Conservation (phyloP, 2,329 filamentous ascomycete genomes). For the Colletotrichum sp. region DNA sequence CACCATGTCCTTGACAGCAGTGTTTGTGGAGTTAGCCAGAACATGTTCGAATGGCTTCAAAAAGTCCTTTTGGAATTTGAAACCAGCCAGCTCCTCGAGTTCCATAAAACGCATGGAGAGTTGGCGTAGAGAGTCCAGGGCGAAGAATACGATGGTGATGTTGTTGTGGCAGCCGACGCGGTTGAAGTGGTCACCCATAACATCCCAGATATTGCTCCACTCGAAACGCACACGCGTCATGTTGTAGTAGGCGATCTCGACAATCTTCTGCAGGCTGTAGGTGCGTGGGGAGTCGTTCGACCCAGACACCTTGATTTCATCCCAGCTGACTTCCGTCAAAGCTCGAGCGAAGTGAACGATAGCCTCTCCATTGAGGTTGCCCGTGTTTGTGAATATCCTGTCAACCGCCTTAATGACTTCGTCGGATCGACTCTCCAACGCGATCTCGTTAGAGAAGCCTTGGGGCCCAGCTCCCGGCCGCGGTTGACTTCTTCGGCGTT, state of each 20-base stretch:
- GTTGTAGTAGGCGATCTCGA: conserved; percentile 99
- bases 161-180: conserved; percentile 96
- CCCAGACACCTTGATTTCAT: conserved; percentile 97
- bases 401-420: conserved; percentile 94
- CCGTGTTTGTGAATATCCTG: conserved; percentile 95
- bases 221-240: conserved; percentile 98
- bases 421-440: conserved; percentile 88
- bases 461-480: conserved; percentile 65
- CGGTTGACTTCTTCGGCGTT: conserved; percentile 43
- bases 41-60: conserved; percentile 98
- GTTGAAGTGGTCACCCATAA: conserved; percentile 98
- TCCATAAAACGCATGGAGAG: conserved; percentile 99
- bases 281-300: conserved; percentile 95
- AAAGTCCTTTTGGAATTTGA: conserved; percentile 99
- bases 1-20: conserved; percentile 97
- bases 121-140: conserved; percentile 92
- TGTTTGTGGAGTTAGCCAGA: conserved; percentile 88
- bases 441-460: conserved; percentile 78
- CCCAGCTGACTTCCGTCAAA: conserved; percentile 96
- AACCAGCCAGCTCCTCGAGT: conserved; percentile 94
- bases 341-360: conserved; percentile 96
- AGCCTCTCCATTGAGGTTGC: conserved; percentile 88
- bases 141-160: conserved; percentile 96
- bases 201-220: conserved; percentile 97
- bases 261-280: conserved; percentile 96